phyloP scores from a whole-genome alignment of 768 basidiomycete species.

The Megacollybia marginata region DNA sequence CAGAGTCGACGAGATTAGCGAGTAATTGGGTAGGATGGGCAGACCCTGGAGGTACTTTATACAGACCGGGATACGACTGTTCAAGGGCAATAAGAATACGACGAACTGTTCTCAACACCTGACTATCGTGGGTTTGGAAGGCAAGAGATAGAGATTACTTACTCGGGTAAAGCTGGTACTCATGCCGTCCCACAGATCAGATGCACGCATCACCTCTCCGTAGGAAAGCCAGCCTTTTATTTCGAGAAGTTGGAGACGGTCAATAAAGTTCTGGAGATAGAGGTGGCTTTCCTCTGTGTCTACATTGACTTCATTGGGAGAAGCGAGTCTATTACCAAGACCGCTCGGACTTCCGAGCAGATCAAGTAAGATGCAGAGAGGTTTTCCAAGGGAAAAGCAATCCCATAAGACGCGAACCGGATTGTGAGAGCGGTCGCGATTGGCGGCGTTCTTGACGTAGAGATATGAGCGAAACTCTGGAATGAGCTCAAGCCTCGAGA shows the following conservation, averaged over 20 bases:
- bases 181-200: conserved; percentile 26
- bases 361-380: conserved; percentile 26
- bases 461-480: conserved; percentile 23
- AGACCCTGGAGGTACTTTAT: conserved; percentile 12
- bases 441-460: conserved; percentile 5
- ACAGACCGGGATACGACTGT: conserved; percentile 28
- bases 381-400: conserved; percentile 28
- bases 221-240: conserved; percentile 24
- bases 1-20: no score
- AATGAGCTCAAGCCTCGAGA: conserved; percentile 30
- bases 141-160: conserved; percentile 1
- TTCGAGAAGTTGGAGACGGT: conserved; percentile 26
- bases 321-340: conserved; percentile 19
- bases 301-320: conserved; percentile 21
- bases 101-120: conserved; percentile 29
- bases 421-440: conserved; percentile 7
- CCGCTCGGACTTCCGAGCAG: conserved; percentile 30
- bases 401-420: conserved; percentile 26
- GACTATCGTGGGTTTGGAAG: not conserved
- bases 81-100: conserved; percentile 26
- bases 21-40: no score
- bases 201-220: conserved; percentile 31
- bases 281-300: conserved; percentile 19
- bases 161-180: conserved; percentile 28
- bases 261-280: conserved; percentile 27